Conservation (phyloP, 2,329 filamentous ascomycete genomes). For the Emydomyces testavorans region DNA sequence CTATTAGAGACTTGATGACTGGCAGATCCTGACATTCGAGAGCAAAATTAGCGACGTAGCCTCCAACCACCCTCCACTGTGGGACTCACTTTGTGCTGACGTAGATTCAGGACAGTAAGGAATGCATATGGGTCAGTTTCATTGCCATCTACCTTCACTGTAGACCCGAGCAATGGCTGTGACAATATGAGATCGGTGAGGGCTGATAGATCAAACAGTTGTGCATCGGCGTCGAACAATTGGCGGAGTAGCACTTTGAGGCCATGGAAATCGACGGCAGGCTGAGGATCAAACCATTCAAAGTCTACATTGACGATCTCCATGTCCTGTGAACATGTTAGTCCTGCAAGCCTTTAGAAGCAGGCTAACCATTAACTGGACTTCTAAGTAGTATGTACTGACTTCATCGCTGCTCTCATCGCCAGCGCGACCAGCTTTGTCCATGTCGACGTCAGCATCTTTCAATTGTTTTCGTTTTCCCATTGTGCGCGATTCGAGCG, state of each 20-base stretch:
- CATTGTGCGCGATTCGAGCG: constrained; percentile 30
- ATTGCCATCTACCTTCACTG: constrained; percentile 93
- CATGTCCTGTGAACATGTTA: constrained; percentile 51
- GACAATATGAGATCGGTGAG: constrained; percentile 77
- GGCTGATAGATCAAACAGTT: constrained; percentile 75
- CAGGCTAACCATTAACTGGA: no score
- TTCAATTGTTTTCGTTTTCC: constrained; percentile 41
- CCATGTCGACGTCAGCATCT: constrained; percentile 37
- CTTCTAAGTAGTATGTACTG: no score
- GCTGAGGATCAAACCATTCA: constrained; percentile 94
- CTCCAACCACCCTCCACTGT: background rate
- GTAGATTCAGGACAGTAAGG: constrained; percentile 73
- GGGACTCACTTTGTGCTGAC: constrained; percentile 51
- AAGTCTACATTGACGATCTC: constrained; percentile 93
- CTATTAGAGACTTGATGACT: constrained; percentile 56
- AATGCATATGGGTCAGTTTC: constrained; percentile 88
- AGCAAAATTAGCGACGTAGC: background rate
- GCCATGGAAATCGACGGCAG: constrained; percentile 85
- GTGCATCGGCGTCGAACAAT: constrained; percentile 77
- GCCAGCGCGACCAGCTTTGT: constrained; percentile 33
- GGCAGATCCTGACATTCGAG: constrained; percentile 47
- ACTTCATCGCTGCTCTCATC: constrained; percentile 34
- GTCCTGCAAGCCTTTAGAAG: background rate
- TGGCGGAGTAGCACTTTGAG: constrained; percentile 82
- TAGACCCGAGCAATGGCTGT: constrained; percentile 80